Evolutionary conservation across 192 early-diverging fungal species (phyloP).

Genomic region (Martensiomyces pterosporus): DNA sequence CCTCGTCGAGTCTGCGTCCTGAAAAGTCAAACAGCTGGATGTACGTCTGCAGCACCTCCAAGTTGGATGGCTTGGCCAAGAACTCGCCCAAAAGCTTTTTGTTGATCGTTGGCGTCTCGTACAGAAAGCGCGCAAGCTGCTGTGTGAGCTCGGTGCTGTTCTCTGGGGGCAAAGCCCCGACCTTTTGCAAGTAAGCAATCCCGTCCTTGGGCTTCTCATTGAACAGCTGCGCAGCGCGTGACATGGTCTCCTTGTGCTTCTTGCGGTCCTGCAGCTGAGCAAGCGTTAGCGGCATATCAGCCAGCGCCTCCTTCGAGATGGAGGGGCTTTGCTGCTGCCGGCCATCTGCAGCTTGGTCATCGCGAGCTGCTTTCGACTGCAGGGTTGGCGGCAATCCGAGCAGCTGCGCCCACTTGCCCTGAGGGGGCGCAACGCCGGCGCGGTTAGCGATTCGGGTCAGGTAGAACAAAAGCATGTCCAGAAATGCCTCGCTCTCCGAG

Average conservation of each 20-base stretch:
- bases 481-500: constrained; percentile 34
- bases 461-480: constrained; percentile 43
- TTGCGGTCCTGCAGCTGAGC: constrained; percentile 35
- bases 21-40: constrained; percentile 84
- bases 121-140: constrained; percentile 71
- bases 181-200: constrained; percentile 69
- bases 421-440: constrained; percentile 28
- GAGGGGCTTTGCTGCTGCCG: no score
- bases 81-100: constrained; percentile 87
- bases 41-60: constrained; percentile 81
- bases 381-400: constrained; percentile 14
- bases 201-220: constrained; percentile 86
- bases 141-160: constrained; percentile 24
- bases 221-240: constrained; percentile 75
- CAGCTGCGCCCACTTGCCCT: constrained; percentile 25
- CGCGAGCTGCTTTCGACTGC: not conserved
- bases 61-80: constrained; percentile 77
- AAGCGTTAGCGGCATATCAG: constrained; percentile 12
- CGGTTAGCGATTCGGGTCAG: constrained; percentile 38
- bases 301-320: not conserved
- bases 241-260: constrained; percentile 72
- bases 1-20: constrained; percentile 87
- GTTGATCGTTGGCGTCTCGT: constrained; percentile 76
- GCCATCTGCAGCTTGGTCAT: not conserved
- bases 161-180: constrained; percentile 22